Base-by-base conservation (phyloP, 192 early-diverging fungal genomes). In the Powellomyces hirtus region DNA sequence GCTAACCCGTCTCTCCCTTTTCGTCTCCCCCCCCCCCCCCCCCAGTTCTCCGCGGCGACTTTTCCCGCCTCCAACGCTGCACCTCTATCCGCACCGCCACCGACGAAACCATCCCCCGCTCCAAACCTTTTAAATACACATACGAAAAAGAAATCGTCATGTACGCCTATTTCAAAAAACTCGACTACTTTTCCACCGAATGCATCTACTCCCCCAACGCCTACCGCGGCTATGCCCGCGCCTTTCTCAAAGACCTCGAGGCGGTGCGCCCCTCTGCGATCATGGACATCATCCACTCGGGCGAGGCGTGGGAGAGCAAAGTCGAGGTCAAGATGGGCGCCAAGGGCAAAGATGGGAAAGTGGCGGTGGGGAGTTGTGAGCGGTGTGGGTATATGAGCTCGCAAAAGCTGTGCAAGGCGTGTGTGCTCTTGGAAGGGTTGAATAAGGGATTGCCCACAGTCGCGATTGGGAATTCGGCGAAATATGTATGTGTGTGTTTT, bases 81-180 rank as follows among this genome's bases (percentile, higher is more conserved):
- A 98, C 97, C 0, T 89, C 90, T 30, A 98, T 98, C 60, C 78
- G 84, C 6, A 97, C 94, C 18, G 81, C 82, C 11, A 91, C 88
- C 31, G 91, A 93, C 38, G 78, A 74, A n/a, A 84, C 85, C 35
- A 90, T 94, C 44, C 81, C 85, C 40, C 82, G 97, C 44, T 96
- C 94, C 11, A 98, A 98, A 80, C 97, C 97, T 0, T 96, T 98
- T 81, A 98, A 97, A 72, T 97, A 97, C 75, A 95, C 94, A 0
- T 98, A 98, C 64, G 97, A 98, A 76, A 98, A 98, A 78, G 97
- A 98, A 67, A 98, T 98, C 69, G 97, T 98, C 69, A 96, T 98
- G 95, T 94, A 98, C 68, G 97, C 97, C 24, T 97, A 98, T 70
- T 94, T 94, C 70, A 92, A 92, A 77, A 89, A 93, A 36, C 79